These are phyloP conservation scores for Colletotrichum euphorbiae DNA, from an alignment of 2,329 filamentous ascomycete genomes.

Conservation along the genomic window DNA sequence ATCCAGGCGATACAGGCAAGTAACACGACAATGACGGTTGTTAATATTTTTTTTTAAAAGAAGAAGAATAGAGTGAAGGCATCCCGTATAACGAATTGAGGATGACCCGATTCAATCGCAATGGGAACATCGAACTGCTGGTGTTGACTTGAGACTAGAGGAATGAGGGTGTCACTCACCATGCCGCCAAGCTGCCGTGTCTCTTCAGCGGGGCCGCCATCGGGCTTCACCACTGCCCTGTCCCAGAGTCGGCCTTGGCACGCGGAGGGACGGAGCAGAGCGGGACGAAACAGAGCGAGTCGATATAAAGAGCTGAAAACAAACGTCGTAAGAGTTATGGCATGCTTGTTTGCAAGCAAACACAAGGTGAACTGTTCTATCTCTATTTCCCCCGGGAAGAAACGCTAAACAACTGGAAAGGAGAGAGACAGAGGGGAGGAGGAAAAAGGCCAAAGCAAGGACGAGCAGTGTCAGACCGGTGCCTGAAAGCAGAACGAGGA, in stretches of 20 bases:
- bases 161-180: constrained; percentile 33
- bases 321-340: constrained; percentile 1
- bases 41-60: too few relatives aligned
- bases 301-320: background rate
- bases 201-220: constrained; percentile 39
- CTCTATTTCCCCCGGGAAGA: background rate
- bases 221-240: constrained; percentile 1
- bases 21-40: constrained; percentile 18
- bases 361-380: too few relatives aligned
- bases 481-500: background rate
- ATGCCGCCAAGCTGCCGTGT: constrained; percentile 37
- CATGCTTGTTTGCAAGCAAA: background rate
- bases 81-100: background rate
- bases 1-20: constrained; percentile 41
- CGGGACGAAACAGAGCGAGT: background rate
- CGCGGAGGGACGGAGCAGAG: constrained; percentile 13
- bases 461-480: background rate
- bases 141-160: background rate
- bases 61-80: background rate
- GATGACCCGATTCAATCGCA: background rate
- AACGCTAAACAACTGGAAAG: background rate
- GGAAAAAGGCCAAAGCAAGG: background rate
- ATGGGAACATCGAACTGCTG: background rate
- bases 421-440: background rate
- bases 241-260: constrained; percentile 25